These are phyloP conservation scores for Calcarisporium arbuscula DNA, from an alignment of 2,329 filamentous ascomycete genomes.

Conservation along the genomic window DNA sequence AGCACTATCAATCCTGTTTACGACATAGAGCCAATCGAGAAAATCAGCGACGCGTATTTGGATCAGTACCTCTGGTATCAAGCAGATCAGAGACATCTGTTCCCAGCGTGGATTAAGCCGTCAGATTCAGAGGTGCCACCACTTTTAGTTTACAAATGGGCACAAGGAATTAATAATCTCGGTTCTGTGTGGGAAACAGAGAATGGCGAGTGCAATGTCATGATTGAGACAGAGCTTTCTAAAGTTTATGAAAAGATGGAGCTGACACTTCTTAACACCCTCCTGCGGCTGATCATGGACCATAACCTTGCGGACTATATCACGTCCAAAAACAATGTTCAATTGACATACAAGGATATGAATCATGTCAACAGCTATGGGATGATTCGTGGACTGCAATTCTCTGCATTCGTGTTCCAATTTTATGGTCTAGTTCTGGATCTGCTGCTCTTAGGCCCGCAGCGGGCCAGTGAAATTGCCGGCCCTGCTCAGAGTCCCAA, in stretches of 20 bases:
- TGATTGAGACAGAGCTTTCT: slow-evolving; percentile 97
- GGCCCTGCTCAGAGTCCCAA: slow-evolving; percentile 91
- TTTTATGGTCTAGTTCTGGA: slow-evolving; percentile 97
- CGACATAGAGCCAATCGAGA: slow-evolving; percentile 97
- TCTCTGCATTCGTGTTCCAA: slow-evolving; percentile 98
- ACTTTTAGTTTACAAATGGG: slow-evolving; percentile 95
- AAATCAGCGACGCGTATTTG: slow-evolving; percentile 97
- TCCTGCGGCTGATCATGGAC: slow-evolving; percentile 95
- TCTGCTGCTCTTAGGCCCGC: slow-evolving; percentile 81
- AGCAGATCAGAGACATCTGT: slow-evolving; percentile 92
- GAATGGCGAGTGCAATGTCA: slow-evolving; percentile 94
- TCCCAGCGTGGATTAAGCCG: slow-evolving; percentile 98
- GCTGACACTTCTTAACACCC: slow-evolving; percentile 85
- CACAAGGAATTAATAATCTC: slow-evolving; percentile 97
- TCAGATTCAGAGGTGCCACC: slow-evolving; percentile 97
- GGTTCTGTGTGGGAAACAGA: slow-evolving; percentile 91
- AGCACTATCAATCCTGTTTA: slow-evolving; percentile 98
- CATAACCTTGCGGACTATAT: slow-evolving; percentile 99
- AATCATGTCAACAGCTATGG: slow-evolving; percentile 99
- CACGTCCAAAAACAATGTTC: slow-evolving; percentile 98
- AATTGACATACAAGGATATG: slow-evolving; percentile 99
- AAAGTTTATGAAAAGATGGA: slow-evolving; percentile 99
- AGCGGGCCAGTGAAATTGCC: slow-evolving; percentile 96
- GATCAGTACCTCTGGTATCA: slow-evolving; percentile 99
- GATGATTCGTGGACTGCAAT: slow-evolving; percentile 95